Base-by-base conservation (phyloP, 1,284 basidiomycete species). In the Thecaphora frezii region DNA sequence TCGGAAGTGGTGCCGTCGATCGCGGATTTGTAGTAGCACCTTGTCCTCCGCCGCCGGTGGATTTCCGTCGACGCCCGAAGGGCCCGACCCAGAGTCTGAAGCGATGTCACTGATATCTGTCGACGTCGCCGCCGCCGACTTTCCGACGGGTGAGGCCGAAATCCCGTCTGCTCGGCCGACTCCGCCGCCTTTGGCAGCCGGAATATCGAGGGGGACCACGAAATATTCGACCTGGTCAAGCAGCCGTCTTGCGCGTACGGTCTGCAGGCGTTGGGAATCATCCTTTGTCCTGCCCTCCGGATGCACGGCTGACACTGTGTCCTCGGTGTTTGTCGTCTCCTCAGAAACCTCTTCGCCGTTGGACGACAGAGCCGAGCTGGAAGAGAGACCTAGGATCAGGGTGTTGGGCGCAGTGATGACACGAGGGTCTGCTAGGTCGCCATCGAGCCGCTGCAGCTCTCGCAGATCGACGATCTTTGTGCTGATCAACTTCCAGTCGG, bases 181-280 rank as follows among this genome's bases (percentile, higher is more conserved):
- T n/a, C n/a, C n/a, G n/a, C n/a, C n/a, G n/a, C n/a, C 50, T 44
- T 36, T 48, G 44, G 42, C 46, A 22, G 19, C 44, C 22, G n/a
- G 16, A 22, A 8, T 18, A 5, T 47, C 30, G 23, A 61, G 21
- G n/a, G 58, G 58, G 1, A 66, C 54, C 12, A 22, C 44, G 33
- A 55, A 66, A 30, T 62, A 66, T 19, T 50, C 40, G 26, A 62
- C 47, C 24, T 54, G 61, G 18, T 66, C 58, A 4, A 58, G 49
- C 3, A 66, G 42, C 21, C 54, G 58, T 16, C 37, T 51, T 51
- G 8, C 55, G 48, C 3, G 38, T 38, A 7, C 54, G 51, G 16
- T 4, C 16, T 36, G 33, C 33, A 4, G n/a, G n/a, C n/a, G 4
- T 16, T 41, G 40, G 7, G 40, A 21, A 12, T 4, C 40, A 10